Evolutionary conservation across 192 early-diverging fungal species (phyloP), one percentile per base, ranked within the genome.

Genomic region (Coemansia sp.): DNA sequence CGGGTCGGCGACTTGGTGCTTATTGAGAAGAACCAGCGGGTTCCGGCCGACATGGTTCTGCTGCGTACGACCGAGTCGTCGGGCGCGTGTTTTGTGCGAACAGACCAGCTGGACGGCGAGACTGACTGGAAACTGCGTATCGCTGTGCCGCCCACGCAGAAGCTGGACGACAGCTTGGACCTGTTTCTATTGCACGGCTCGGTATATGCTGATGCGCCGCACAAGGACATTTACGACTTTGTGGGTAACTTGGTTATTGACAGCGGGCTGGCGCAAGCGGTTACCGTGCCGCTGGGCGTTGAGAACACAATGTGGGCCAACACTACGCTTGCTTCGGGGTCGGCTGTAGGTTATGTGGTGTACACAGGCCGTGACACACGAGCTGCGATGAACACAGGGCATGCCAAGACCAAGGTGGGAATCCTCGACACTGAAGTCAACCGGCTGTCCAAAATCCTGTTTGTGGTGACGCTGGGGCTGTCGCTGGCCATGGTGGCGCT

Each of bases 241-340:
- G 79, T 93, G 24, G 94, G 94, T 12, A 93, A 82, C 29, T 87
- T 93, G 65, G 70, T 60, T 2, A 56, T 83, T 24, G 65, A 66
- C 11, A 55, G 55, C 11, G 71, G 59, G n/a, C 61, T 59, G 6
- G 15, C 66, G 0, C 59, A 60, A 5, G 38, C 57, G 2, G 59
- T 73, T 1, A 66, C 62, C 1, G 90, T 93, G 53, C 74, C 93
- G 8, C 75, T 98, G 45, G 86, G 83, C 32, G 90, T 88, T 2
- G 96, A 98, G 66, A 96, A 98, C 75, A 94, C 91, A 2, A 70
- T 98, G 35, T 98, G 96, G 96, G 88, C 88, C 48, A 98, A 98
- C 73, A 98, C 96, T 3, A 92, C 95, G 24, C 71, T 96, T 54
- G 96, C 94, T 1, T 98, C 96, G 32, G 96, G 92, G 14, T 83